Evolutionary conservation across 352 stramenopile genomes (phyloP).

Genomic region (Globisporangium recalcitrans): DNA sequence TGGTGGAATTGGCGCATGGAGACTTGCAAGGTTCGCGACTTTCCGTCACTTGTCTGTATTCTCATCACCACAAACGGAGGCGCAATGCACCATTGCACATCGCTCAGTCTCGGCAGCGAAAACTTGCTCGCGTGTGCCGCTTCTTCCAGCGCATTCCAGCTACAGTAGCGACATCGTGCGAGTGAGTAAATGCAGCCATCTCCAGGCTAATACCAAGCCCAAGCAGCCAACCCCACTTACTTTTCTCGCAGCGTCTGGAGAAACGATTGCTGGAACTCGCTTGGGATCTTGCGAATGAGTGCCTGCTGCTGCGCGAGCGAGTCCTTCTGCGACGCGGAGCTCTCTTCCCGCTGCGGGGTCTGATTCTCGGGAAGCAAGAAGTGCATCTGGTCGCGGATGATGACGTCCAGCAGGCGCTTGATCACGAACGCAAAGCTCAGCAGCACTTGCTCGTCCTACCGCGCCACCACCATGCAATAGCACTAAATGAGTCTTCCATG

Average conservation of each 20-base stretch:
- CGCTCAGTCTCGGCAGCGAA: slow-evolving; percentile 30
- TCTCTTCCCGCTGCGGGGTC: background rate
- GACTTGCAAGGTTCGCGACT: slow-evolving; percentile 38
- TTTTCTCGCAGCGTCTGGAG: slow-evolving; percentile 32
- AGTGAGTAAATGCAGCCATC: background rate
- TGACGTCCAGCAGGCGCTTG: slow-evolving; percentile 36
- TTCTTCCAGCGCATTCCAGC: slow-evolving; percentile 28
- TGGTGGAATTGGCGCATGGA: slow-evolving; percentile 66
- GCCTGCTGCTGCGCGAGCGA: slow-evolving; percentile 28
- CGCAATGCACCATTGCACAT: slow-evolving; percentile 29
- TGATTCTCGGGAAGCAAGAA: slow-evolving; percentile 37
- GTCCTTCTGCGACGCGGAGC: slow-evolving; percentile 24
- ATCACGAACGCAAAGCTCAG: slow-evolving; percentile 30
- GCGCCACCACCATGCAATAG: background rate
- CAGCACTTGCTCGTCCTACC: slow-evolving; percentile 37
- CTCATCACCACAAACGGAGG: slow-evolving; percentile 35
- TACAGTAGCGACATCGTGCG: background rate
- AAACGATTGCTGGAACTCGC: slow-evolving; percentile 37
- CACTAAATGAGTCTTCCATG: background rate
- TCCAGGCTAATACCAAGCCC: background rate
- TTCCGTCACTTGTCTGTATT: slow-evolving; percentile 44
- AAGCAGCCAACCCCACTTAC: slow-evolving; percentile 6
- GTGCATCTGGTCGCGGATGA: slow-evolving; percentile 42
- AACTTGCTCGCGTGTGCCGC: slow-evolving; percentile 11
- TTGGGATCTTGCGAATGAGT: slow-evolving; percentile 33